Evolutionary conservation across 2,329 filamentous ascomycete species (phyloP), one percentile per base, ranked within the genome.

Genomic region (Trichoderma sp.): DNA sequence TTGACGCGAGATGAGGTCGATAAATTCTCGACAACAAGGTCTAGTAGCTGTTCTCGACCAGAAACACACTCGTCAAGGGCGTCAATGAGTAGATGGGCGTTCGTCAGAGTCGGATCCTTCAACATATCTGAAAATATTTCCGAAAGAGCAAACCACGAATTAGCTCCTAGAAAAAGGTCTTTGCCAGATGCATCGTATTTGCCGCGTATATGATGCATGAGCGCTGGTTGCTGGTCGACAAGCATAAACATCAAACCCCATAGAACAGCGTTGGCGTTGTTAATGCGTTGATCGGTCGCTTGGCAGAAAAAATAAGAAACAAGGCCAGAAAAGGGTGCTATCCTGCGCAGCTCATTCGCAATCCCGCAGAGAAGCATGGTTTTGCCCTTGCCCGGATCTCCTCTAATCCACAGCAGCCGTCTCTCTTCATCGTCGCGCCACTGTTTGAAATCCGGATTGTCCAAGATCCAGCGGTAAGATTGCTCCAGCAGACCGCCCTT

Each of bases 41-140:
- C 49, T 13, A 65, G 26, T 6, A 65, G 34, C 16, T 21, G 8
- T 11, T 43, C n/a, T 16, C 30, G 54, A 5, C 26, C 43, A 2
- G 54, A 49, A 49, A 49, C 11, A 68, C 82, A 85, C 71, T 85
- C 82, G 64, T 86, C 82, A 0, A 85, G 79, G 2, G 81, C 83
- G 73, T 85, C 82, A 55, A 86, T 72, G 11, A 84, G 69, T 7
- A 86, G 60, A 70, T 77, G 76, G 0, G 75, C 75, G 0, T 8
- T 69, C 0, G 72, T n/a, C 3, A 81, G 67, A 10, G 18, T 72
- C 3, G 70, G 68, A 63, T 84, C 80, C 13, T 76, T n/a, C 1
- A 86, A 69, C n/a, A 86, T 81, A 10, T 72, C 70, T 1, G 16
- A 69, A 0, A 86, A 77, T 6, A 85, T 79, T 1, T 76, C 67